phyloP scores from a whole-genome alignment of 371 early-diverging fungal species.

The Rhizomucor miehei region DNA sequence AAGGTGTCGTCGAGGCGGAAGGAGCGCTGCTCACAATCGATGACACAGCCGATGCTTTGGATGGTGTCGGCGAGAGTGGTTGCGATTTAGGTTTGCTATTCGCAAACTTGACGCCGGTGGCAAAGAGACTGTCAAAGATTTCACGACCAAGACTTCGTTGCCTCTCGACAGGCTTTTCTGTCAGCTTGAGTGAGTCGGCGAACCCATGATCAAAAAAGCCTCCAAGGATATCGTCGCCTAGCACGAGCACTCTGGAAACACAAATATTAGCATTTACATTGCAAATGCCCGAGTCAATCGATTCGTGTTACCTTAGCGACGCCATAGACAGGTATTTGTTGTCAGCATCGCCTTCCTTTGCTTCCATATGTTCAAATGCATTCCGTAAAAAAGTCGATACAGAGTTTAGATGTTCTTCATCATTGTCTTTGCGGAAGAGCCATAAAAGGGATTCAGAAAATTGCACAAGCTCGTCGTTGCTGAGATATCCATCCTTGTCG shows the following conservation, averaged over 20 bases:
- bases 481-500: constrained; percentile 69
- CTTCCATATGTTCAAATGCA: constrained; percentile 67
- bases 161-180: constrained; percentile 58
- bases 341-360: constrained; percentile 17
- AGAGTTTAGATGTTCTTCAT: constrained; percentile 59
- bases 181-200: constrained; percentile 58
- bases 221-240: constrained; percentile 73
- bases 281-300: neutral
- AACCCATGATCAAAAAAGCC: constrained; percentile 69
- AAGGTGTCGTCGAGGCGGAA: neutral
- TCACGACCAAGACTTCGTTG: constrained; percentile 55
- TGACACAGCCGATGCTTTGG: constrained; percentile 16
- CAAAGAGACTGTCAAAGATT: constrained; percentile 52
- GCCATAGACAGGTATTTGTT: constrained; percentile 30
- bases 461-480: constrained; percentile 82
- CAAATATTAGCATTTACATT: neutral
- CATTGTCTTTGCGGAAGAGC: constrained; percentile 50
- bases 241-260: constrained; percentile 57
- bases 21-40: constrained; percentile 6
- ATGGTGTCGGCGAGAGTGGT: constrained; percentile 12
- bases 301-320: constrained; percentile 33
- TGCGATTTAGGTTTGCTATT: constrained; percentile 21
- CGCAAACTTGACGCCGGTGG: constrained; percentile 37
- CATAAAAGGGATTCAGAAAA: constrained; percentile 88
- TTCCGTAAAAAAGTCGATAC: constrained; percentile 72